A percentile compares a stretch with the other conserved stretches of the same genome.
phyloP scores from a whole-genome alignment of 257 asterid species.

The Ligustrum vulgare region DNA sequence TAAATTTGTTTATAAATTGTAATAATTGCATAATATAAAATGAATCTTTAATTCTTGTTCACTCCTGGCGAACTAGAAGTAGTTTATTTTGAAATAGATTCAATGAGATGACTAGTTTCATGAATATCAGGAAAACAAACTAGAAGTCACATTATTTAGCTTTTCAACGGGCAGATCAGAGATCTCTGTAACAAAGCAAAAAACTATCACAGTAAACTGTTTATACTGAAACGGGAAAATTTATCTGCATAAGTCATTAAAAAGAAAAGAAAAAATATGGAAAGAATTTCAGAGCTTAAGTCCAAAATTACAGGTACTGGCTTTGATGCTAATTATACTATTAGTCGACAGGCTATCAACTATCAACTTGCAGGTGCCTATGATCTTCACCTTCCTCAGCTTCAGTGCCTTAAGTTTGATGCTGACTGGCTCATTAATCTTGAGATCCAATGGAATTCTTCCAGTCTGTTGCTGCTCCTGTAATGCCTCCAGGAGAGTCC shows the following conservation, averaged over 20 bases:
- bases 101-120: not conserved
- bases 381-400: constrained; percentile 61
- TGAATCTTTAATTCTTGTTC: not conserved
- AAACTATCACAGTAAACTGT: not conserved
- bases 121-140: not conserved
- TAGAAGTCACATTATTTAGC: not conserved
- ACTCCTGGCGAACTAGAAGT: not conserved
- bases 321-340: constrained; percentile 57
- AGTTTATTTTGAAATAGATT: no score
- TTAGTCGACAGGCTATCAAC: constrained; percentile 80
- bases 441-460: constrained; percentile 75
- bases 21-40: not conserved
- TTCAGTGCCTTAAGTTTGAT: constrained; percentile 67
- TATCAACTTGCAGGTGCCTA: constrained; percentile 67
- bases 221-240: constrained; percentile 1
- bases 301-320: constrained; percentile 73
- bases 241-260: not conserved
- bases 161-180: not conserved
- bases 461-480: constrained; percentile 85
- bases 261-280: not conserved
- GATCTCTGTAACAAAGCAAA: constrained; percentile 11
- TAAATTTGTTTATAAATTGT: no score
- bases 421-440: constrained; percentile 71
- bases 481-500: constrained; percentile 69
- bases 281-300: constrained; percentile 48